A percentile compares a stretch with the other conserved stretches of the same genome.
Conservation (phyloP, 768 basidiomycete species). For the Tricholoma matsutake region DNA sequence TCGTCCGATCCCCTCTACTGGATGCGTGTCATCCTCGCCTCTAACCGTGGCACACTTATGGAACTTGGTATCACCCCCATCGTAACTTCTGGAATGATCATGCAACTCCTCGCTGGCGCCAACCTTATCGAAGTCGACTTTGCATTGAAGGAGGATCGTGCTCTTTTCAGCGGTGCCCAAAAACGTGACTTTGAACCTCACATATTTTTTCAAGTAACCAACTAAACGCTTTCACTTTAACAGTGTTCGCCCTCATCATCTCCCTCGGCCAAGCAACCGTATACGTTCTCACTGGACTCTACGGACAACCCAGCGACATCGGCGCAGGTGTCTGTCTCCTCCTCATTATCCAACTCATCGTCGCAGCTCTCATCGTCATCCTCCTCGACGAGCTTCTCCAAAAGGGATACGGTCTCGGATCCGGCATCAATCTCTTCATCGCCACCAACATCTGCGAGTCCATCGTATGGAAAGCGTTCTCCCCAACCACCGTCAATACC, state of each 20-base stretch:
- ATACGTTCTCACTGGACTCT: conserved; percentile 95
- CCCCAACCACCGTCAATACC: conserved; percentile 96
- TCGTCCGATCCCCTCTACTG: conserved; percentile 98
- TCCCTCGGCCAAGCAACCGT: conserved; percentile 95
- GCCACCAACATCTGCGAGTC: conserved; percentile 99
- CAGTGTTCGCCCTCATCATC: conserved; percentile 97
- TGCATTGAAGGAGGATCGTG: conserved; percentile 93
- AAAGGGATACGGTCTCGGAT: conserved; percentile 98
- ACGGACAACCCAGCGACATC: conserved; percentile 89
- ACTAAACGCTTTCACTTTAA: background rate
- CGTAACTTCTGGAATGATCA: conserved; percentile 98
- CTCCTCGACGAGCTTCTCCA: conserved; percentile 98
- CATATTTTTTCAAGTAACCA: background rate
- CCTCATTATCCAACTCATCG: conserved; percentile 93
- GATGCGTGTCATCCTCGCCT: conserved; percentile 99
- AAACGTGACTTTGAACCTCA: conserved; percentile 66
- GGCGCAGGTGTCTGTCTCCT: conserved; percentile 97
- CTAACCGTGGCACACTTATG: conserved; percentile 98
- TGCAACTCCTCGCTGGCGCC: conserved; percentile 97
- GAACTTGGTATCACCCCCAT: conserved; percentile 98
- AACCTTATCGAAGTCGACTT: conserved; percentile 98
- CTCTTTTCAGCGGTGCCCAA: conserved; percentile 93
- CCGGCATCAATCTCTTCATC: conserved; percentile 98
- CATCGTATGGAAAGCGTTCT: conserved; percentile 99
- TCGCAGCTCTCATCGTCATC: conserved; percentile 93